phyloP scores from a whole-genome alignment of 441 rosid genomes.

The Gossypium laxum region DNA sequence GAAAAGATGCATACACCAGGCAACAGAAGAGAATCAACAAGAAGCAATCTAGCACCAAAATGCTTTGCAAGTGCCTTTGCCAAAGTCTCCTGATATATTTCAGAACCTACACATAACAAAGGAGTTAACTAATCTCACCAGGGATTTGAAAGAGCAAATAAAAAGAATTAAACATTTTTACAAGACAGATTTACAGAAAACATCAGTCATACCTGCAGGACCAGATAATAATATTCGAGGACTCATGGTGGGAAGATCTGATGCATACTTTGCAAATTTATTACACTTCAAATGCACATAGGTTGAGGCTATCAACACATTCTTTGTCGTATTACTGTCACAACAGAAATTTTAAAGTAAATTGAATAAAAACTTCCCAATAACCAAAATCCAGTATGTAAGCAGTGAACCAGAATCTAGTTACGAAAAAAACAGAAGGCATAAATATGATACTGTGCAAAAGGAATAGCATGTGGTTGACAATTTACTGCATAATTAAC shows the following conservation, averaged over 20 bases:
- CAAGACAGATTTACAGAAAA: constrained; percentile 7
- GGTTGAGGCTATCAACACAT: constrained; percentile 68
- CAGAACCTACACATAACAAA: constrained; percentile 53
- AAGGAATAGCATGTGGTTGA: not conserved
- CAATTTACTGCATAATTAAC: not conserved
- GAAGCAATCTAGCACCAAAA: constrained; percentile 67
- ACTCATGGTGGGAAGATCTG: constrained; percentile 62
- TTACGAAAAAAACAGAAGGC: constrained; percentile 8
- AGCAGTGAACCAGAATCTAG: not conserved
- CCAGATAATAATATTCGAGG: constrained; percentile 91
- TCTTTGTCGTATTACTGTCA: constrained; percentile 76
- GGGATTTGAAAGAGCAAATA: not conserved
- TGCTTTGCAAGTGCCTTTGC: constrained; percentile 85
- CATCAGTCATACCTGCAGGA: constrained; percentile 63
- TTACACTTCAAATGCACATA: constrained; percentile 72
- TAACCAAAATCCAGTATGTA: not conserved
- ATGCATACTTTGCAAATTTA: constrained; percentile 58
- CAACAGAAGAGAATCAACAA: constrained; percentile 70
- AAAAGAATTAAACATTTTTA: not conserved
- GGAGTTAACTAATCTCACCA: not conserved
- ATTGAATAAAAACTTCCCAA: not conserved
- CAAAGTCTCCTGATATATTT: constrained; percentile 91
- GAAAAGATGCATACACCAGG: constrained; percentile 70
- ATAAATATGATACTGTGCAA: not conserved
- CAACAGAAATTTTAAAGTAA: constrained; percentile 18